Conservation (phyloP, 2,329 filamentous ascomycete genomes). For the Pseudopithomyces maydicus region DNA sequence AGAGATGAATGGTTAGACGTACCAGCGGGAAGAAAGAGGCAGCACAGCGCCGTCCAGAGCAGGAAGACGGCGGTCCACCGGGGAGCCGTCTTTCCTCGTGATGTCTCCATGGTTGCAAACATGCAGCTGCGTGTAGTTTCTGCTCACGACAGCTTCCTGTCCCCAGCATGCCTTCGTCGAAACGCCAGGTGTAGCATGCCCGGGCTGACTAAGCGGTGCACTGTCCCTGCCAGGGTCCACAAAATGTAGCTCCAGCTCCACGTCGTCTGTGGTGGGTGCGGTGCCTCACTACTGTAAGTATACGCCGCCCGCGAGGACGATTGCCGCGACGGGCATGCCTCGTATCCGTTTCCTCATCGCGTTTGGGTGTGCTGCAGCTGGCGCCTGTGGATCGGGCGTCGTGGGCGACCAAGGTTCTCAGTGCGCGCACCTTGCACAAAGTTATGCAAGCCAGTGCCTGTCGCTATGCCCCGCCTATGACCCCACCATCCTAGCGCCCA, state of each 20-base stretch:
- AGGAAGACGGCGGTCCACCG: constrained; percentile 64
- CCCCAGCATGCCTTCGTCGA: not conserved
- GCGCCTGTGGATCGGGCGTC: not conserved
- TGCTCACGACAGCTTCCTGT: constrained; percentile 14
- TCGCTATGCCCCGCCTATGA: constrained; percentile 18
- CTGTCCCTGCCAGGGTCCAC: not conserved
- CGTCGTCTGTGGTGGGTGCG: not conserved
- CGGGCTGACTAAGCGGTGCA: constrained; percentile 5
- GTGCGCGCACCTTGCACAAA: constrained; percentile 11
- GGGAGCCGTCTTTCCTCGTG: constrained; percentile 50
- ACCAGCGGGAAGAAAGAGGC: constrained; percentile 44
- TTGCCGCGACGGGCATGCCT: not conserved
- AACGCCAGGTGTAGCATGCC: constrained; percentile 20
- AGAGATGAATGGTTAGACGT: constrained; percentile 23
- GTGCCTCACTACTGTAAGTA: too few species aligned
- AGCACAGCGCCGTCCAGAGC: constrained; percentile 39
- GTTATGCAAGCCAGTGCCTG: constrained; percentile 17
- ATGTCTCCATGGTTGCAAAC: constrained; percentile 26
- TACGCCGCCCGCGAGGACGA: too few species aligned
- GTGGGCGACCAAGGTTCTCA: not conserved
- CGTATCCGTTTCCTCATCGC: not conserved
- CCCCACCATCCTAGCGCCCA: constrained; percentile 29
- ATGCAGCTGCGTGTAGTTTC: constrained; percentile 25
- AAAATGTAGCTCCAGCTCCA: not conserved
- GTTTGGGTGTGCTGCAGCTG: not conserved